Base-by-base conservation (phyloP, 306 rosid genomes). In the Cercis canadensis region DNA sequence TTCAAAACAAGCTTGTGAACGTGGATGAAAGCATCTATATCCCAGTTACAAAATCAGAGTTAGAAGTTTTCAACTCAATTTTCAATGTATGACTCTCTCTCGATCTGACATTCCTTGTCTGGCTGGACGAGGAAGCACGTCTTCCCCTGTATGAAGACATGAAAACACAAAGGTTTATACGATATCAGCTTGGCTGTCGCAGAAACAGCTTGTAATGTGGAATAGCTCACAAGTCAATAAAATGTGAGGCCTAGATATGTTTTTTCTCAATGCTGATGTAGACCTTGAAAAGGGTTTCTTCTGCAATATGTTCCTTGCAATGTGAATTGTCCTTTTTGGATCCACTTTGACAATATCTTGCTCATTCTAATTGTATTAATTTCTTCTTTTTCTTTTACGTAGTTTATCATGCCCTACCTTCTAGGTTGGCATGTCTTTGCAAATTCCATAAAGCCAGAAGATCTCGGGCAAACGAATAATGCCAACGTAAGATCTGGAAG, bases 381-480 rank as follows among this genome's bases (percentile, higher is more conserved):
- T 33, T 73, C 17, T 15, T 49, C 16, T 15, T 57, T 9, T 8
- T 77, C 70, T 37, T 44, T 8, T 72, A 5, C 77, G 87, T 84
- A 93, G 98, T 93, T 55, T 76, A 80, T 93, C 85, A 49, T 87
- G 84, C 98, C 97, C 5, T 83, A 84, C 81, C 87, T 88, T 49
- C 60, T 90, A 15, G 97, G 98, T 63, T 93, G 98, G 98, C 94
- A 90, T 72, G 80, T 94, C 17, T 88, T 82, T 75, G 90, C 88
- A 52, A 81, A 86, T 83, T 78, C 94, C 34, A 82, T 81, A 77
- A 86, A 53, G 75, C 89, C 96, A 6, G 96, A 86, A 7, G 86
- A 83, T 49, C 52, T 73, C 4, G 75, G 40, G 52, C 83, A 81
- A 57, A 74, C 6, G 43, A 85, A 79, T 82, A 82, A 58, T 39